Conservation (phyloP, 1,284 basidiomycete genomes). For the Fomitopsis schrenkii region DNA sequence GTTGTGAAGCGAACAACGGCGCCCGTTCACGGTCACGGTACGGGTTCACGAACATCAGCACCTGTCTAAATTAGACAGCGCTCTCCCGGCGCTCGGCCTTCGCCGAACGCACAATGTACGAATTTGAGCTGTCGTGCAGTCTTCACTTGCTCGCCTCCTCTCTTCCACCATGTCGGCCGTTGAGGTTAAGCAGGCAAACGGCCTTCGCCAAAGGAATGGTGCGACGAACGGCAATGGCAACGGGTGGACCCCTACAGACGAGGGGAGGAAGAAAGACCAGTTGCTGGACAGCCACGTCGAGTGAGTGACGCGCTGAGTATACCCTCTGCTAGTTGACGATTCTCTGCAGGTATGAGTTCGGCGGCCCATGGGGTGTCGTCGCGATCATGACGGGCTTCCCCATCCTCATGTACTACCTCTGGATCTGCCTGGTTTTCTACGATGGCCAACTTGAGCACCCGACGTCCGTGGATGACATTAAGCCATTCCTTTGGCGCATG, state of each 20-base stretch:
- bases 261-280: constrained; percentile 67
- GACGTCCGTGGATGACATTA: constrained; percentile 64
- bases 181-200: constrained; percentile 14
- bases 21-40: too few relatives aligned
- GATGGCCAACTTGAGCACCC: constrained; percentile 86
- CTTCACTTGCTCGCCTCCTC: neutral
- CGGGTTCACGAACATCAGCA: too few relatives aligned
- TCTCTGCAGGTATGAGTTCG: constrained; percentile 82
- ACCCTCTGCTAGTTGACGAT: neutral
- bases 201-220: constrained; percentile 20
- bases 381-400: constrained; percentile 97
- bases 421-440: constrained; percentile 97
- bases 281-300: constrained; percentile 72
- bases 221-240: constrained; percentile 16
- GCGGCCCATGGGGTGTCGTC: constrained; percentile 87
- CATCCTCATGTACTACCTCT: constrained; percentile 94
- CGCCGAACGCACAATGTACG: too few relatives aligned
- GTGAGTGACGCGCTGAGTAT: constrained; percentile 36
- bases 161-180: constrained; percentile 19
- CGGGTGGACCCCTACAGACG: constrained; percentile 42
- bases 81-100: too few relatives aligned
- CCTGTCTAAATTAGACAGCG: too few relatives aligned
- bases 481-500: constrained; percentile 82
- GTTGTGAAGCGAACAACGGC: too few relatives aligned
- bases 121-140: neutral